phyloP scores from a whole-genome alignment of 2,329 filamentous ascomycete genomes.

The Chaetomium globosum region DNA sequence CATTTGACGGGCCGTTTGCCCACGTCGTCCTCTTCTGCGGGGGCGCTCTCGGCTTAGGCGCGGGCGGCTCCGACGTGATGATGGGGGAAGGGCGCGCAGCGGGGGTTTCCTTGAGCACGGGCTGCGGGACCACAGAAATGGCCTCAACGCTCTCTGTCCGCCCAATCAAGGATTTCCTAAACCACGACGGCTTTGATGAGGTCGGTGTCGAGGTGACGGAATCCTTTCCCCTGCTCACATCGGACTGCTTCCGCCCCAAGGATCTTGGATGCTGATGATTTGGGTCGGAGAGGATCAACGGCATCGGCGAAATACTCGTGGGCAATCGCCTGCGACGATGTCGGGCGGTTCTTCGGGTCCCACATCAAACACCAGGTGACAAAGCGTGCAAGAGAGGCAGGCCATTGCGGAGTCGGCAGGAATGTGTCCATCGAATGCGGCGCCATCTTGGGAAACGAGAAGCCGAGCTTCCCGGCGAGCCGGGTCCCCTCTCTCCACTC shows the following conservation, averaged over 20 bases:
- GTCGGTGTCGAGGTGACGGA: conserved; percentile 58
- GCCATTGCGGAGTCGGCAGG: conserved; percentile 88
- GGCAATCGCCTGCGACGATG: conserved; percentile 87
- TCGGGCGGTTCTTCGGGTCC: conserved; percentile 91
- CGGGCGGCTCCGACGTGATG: conserved; percentile 46
- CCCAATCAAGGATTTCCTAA: conserved; percentile 89
- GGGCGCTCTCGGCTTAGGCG: conserved; percentile 52
- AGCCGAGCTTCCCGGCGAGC: conserved; percentile 92
- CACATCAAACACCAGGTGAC: conserved; percentile 99
- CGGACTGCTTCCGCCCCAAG: conserved; percentile 86
- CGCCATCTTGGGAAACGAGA: conserved; percentile 99
- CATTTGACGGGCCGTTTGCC: conserved; percentile 79
- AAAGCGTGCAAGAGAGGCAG: conserved; percentile 81
- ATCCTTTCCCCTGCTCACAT: conserved; percentile 72
- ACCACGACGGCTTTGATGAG: conserved; percentile 90
- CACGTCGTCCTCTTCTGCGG: conserved; percentile 87
- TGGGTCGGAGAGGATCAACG: conserved; percentile 87
- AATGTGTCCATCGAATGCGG: conserved; percentile 96
- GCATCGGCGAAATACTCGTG: conserved; percentile 96
- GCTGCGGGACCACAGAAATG: conserved; percentile 47
- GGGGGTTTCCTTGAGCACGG: conserved; percentile 51
- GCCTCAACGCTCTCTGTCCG: conserved; percentile 68
- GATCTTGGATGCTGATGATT: conserved; percentile 81
- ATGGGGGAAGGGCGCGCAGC: conserved; percentile 41
- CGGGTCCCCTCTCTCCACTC: conserved; percentile 96